A percentile compares a stretch with the other conserved stretches of the same genome.
These are phyloP conservation scores for Casaregolazyma lundiana DNA, from an alignment of 1,139 yeast genomes.

Conservation along the genomic window DNA sequence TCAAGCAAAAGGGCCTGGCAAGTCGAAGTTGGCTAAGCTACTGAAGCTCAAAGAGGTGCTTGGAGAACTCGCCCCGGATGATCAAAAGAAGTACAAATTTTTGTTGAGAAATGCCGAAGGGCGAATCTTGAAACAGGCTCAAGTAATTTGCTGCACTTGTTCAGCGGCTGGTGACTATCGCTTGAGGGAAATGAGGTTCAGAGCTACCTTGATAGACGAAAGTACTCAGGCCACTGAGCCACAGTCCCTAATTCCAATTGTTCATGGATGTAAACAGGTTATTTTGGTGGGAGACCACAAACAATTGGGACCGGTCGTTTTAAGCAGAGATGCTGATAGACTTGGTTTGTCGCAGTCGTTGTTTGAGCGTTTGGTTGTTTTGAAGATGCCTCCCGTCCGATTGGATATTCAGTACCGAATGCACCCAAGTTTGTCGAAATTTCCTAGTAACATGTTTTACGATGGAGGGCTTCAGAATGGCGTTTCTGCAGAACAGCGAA, in stretches of 20 bases:
- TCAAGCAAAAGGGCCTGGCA: slow-evolving; percentile 43
- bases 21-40: slow-evolving; percentile 53
- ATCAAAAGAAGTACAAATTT: slow-evolving; percentile 44
- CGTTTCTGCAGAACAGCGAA: slow-evolving; percentile 70
- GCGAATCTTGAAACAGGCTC: slow-evolving; percentile 52
- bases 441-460: slow-evolving; percentile 87
- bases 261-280: slow-evolving; percentile 84
- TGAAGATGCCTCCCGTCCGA: slow-evolving; percentile 82
- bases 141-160: slow-evolving; percentile 88
- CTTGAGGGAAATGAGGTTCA: slow-evolving; percentile 50
- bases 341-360: slow-evolving; percentile 84
- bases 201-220: slow-evolving; percentile 84
- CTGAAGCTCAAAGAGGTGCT: slow-evolving; percentile 54
- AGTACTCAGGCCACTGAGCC: slow-evolving; percentile 95
- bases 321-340: slow-evolving; percentile 73
- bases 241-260: slow-evolving; percentile 81
- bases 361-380: slow-evolving; percentile 77
- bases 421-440: slow-evolving; percentile 86
- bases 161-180: slow-evolving; percentile 84
- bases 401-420: slow-evolving; percentile 92
- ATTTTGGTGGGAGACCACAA: slow-evolving; percentile 93
- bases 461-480: slow-evolving; percentile 93
- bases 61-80: slow-evolving; percentile 65
- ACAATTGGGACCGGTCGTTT: slow-evolving; percentile 87
- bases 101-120: slow-evolving; percentile 47